phyloP scores from a whole-genome alignment of 805 yeast species.

The Lipomyces kockii region DNA sequence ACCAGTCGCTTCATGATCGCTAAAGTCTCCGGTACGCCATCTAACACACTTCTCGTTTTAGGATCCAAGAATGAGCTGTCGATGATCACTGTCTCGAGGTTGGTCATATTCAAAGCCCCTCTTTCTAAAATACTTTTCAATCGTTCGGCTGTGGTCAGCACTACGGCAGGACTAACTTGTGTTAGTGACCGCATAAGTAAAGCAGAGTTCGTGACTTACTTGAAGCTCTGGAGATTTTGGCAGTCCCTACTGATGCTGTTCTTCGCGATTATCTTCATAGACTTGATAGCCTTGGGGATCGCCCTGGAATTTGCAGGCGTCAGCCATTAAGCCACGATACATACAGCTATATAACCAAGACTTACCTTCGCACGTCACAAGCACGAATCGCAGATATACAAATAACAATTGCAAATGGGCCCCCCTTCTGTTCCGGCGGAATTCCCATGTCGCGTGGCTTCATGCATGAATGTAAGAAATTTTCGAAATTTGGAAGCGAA shows the following conservation, averaged over 20 bases:
- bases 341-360: background rate
- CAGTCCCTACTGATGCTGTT: conserved; percentile 29
- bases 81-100: conserved; percentile 21
- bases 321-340: background rate
- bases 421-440: conserved; percentile 15
- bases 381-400: conserved; percentile 84
- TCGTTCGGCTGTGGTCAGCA: conserved; percentile 27
- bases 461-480: conserved; percentile 12
- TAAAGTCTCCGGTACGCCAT: conserved; percentile 34
- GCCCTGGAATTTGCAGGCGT: conserved; percentile 5
- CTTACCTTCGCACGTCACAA: conserved; percentile 64
- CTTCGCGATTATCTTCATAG: conserved; percentile 31
- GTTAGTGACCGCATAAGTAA: background rate
- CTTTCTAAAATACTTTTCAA: conserved; percentile 9
- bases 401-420: conserved; percentile 52
- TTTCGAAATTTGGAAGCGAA: conserved; percentile 11
- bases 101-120: conserved; percentile 11
- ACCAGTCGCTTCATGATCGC: conserved; percentile 17
- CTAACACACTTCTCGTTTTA: conserved; percentile 28
- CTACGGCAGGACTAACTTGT: conserved; percentile 9
- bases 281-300: conserved; percentile 14
- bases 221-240: conserved; percentile 9
- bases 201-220: conserved; percentile 6
- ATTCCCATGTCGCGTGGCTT: conserved; percentile 7
- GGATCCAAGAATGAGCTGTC: conserved; percentile 30